These are phyloP conservation scores for Lolium multiflorum DNA, from an alignment of 176 grass and related monocot species.

Conservation along the genomic window DNA sequence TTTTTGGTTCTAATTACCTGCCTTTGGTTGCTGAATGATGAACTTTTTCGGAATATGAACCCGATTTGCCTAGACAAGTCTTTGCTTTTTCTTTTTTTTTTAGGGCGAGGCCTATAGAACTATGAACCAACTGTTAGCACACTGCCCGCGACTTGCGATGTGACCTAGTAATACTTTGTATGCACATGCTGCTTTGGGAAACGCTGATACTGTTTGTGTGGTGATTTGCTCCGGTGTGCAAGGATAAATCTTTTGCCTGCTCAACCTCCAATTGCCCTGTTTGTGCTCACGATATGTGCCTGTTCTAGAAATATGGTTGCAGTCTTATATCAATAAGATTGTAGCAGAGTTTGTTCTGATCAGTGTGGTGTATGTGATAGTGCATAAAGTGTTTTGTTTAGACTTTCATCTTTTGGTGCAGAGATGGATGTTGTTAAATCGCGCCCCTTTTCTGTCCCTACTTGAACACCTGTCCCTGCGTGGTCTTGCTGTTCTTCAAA, in stretches of 20 bases:
- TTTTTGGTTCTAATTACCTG: background rate
- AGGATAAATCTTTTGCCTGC: background rate
- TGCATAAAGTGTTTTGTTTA: background rate
- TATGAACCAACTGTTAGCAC: background rate
- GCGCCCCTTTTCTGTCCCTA: constrained; percentile 1
- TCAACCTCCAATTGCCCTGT: constrained; percentile 6
- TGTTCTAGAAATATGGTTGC: background rate
- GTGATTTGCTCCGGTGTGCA: background rate
- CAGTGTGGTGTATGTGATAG: background rate
- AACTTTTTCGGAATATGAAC: background rate
- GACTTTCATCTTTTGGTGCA: background rate
- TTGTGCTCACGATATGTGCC: background rate
- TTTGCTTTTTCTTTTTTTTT: background rate
- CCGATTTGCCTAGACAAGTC: constrained; percentile 10
- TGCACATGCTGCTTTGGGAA: background rate
- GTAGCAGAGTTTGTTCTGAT: background rate
- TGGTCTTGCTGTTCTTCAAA: constrained; percentile 37
- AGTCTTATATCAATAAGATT: constrained; percentile 3
- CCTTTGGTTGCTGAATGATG: constrained; percentile 1
- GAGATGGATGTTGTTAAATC: background rate
- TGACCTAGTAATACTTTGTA: background rate
- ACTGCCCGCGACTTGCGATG: background rate
- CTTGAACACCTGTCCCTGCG: constrained; percentile 31
- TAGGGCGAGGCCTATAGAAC: background rate
- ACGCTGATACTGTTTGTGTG: background rate